These are phyloP conservation scores for Bruguiera hainesii DNA, from an alignment of 441 rosid species.

Conservation along the genomic window DNA sequence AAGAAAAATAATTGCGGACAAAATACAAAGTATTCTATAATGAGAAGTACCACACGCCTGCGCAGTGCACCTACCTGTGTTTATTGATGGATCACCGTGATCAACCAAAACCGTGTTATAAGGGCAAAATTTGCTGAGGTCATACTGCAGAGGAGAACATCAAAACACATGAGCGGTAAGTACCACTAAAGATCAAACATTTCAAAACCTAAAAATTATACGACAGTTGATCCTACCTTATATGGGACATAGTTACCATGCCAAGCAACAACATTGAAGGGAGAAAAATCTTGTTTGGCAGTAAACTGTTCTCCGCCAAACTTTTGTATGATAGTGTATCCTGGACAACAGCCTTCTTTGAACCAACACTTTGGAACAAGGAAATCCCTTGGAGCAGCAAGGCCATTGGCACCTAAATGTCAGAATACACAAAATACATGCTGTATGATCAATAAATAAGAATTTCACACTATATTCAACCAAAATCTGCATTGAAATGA, in stretches of 20 bases:
- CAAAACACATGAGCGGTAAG: not conserved
- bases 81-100: constrained; percentile 89
- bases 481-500: constrained; percentile 12
- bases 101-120: constrained; percentile 86
- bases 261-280: constrained; percentile 97
- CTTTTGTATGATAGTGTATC: constrained; percentile 72
- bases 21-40: not conserved
- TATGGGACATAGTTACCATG: constrained; percentile 96
- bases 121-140: constrained; percentile 85
- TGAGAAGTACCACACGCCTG: not conserved
- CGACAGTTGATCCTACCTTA: constrained; percentile 44
- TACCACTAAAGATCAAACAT: not conserved
- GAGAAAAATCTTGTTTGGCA: constrained; percentile 92
- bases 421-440: constrained; percentile 17
- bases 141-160: constrained; percentile 55
- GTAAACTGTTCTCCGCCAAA: constrained; percentile 84
- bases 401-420: constrained; percentile 86
- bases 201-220: constrained; percentile 5
- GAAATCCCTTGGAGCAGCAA: constrained; percentile 88
- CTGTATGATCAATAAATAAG: not conserved
- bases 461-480: constrained; percentile 6
- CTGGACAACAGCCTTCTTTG: constrained; percentile 61
- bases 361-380: constrained; percentile 86
- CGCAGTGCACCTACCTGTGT: constrained; percentile 53
- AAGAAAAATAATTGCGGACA: constrained; percentile 11